phyloP scores from a whole-genome alignment of 768 basidiomycete species.

The Coprinellus micaceus region DNA sequence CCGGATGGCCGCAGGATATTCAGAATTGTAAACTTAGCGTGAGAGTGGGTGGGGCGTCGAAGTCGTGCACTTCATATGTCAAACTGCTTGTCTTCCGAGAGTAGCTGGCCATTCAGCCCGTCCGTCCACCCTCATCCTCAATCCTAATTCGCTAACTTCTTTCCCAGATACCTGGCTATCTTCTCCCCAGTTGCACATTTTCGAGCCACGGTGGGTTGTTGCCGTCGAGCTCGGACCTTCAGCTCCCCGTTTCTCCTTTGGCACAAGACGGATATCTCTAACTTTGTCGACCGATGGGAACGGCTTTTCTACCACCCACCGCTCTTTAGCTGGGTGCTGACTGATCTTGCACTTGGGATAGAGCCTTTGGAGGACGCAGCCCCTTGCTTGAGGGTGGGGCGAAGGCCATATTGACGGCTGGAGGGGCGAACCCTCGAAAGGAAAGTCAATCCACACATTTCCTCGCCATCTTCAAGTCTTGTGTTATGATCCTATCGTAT shows the following conservation, averaged over 20 bases:
- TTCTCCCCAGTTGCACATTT: no score
- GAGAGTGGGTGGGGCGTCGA: neutral
- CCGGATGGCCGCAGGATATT: neutral
- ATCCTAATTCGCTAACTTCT: neutral
- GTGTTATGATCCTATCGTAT: constrained; percentile 2
- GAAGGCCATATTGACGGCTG: no score
- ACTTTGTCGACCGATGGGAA: neutral
- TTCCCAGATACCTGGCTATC: neutral
- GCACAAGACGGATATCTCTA: no score
- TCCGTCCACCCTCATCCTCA: neutral
- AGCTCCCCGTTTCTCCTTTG: no score
- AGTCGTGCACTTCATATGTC: neutral
- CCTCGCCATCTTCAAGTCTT: neutral
- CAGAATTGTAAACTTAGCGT: neutral
- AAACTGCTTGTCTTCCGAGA: constrained; percentile 1
- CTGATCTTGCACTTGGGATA: neutral
- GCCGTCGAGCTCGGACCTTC: no score
- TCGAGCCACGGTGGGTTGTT: no score
- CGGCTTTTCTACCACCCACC: neutral
- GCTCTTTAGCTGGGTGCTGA: neutral
- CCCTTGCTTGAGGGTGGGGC: no score
- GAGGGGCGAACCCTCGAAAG: neutral
- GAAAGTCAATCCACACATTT: neutral
- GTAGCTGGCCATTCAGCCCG: neutral
- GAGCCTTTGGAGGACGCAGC: neutral